A percentile compares a stretch with the other conserved stretches of the same genome.
phyloP scores from a whole-genome alignment of 73 alveolate genomes.

The Durusdinium trenchii region DNA sequence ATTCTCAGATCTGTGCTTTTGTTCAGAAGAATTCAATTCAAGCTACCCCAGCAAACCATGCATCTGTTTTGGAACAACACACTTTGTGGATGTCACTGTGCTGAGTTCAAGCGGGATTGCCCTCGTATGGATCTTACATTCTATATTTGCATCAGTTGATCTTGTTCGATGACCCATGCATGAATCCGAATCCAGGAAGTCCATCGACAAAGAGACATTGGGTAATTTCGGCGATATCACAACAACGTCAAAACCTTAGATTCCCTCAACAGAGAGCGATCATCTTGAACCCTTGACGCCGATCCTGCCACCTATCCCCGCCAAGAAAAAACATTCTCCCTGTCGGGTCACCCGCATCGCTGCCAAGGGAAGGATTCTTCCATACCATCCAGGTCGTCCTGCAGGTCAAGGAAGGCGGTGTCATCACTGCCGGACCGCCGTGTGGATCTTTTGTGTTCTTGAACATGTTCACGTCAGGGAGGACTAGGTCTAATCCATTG shows the following conservation, averaged over 20 bases:
- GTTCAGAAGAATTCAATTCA: background rate
- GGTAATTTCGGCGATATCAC: background rate
- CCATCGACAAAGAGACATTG: constrained; percentile 1
- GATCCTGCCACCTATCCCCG: no score
- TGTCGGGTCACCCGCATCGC: no score
- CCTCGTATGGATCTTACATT: no score
- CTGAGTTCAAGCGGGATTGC: background rate
- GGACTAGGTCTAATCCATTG: background rate
- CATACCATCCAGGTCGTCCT: background rate
- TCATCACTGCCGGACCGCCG: background rate
- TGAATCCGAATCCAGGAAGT: background rate
- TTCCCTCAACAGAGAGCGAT: no score
- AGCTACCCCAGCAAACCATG: no score
- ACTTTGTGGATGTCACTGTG: no score
- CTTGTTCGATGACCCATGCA: background rate
- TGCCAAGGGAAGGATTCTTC: background rate
- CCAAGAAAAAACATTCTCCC: no score
- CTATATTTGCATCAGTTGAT: no score
- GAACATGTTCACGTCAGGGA: background rate
- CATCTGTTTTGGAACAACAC: no score
- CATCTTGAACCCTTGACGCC: no score
- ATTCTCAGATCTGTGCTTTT: no score
- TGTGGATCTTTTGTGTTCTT: background rate
- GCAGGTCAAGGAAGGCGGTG: background rate
- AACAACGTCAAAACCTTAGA: background rate